Evolutionary conservation across 2,329 filamentous ascomycete species (phyloP), one percentile per base, ranked within the genome.

Genomic region (Coniochaeta prunicola): DNA sequence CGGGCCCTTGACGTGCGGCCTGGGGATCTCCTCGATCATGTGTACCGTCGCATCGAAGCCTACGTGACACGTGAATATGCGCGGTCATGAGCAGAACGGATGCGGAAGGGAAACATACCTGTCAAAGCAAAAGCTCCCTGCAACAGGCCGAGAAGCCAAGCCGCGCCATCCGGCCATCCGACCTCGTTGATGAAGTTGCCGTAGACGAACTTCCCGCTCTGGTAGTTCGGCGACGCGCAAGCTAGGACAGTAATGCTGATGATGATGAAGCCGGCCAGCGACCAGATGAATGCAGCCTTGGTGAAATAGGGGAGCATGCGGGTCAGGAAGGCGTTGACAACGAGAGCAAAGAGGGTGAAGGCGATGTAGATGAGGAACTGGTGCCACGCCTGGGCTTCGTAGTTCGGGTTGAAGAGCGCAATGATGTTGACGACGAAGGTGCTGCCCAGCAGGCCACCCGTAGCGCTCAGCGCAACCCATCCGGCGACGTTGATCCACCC

Each of bases 401-500:
- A 90, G 56, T 69, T 74, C 0, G 82, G 75, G 63, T 86, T 74
- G 70, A 85, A 80, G 36, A 91, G 73, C 1, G 80, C 76, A 57
- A 90, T 85, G 48, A 88, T 79, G 58, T 86, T 84, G 28, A 88
- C 68, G 56, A 91, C 80, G 62, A 91, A 80, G 62, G 86, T 81
- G 64, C 84, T 87, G 13, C 84, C 86, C 5, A 91, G 77, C 24
- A 90, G 76, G 1, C 86, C 86, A 17, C 83, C 87, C 0, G 86
- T 88, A 8, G 88, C 87, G 4, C 84, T 85, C 57, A 91, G 72
- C 10, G 84, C 83, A 33, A 89, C 85, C 85, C 87, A 90, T 17
- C 86, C 87, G n/a, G 84, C 84, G 38, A 85, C 81, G 65, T 86
- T 88, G 69, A 86, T 89, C 87, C 87, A 91, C 30, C 88, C 88